Conservation (phyloP, 2,329 filamentous ascomycete genomes). For the Leptographium lundbergii region DNA sequence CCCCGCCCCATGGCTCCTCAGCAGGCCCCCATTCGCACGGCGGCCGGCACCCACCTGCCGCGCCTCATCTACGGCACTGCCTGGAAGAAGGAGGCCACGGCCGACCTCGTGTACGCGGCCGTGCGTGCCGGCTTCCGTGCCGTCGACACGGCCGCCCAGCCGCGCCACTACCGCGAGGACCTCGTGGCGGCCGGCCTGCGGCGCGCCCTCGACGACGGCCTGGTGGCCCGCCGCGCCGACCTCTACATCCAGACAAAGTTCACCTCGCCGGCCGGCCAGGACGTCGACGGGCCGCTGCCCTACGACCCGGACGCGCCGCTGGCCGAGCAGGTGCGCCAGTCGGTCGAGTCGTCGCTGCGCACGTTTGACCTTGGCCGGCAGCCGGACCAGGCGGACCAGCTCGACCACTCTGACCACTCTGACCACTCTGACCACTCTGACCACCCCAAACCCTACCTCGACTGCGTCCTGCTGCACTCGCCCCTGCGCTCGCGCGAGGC, state of each 20-base stretch:
- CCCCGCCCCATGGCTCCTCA: background rate
- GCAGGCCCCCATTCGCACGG: constrained; percentile 11
- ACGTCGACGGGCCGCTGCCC: constrained; percentile 34
- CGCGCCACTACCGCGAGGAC: constrained; percentile 63
- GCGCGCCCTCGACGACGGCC: constrained; percentile 43
- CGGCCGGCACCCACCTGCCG: constrained; percentile 27
- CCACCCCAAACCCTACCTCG: constrained; percentile 45
- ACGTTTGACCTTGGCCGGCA: constrained; percentile 46
- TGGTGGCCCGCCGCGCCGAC: constrained; percentile 37
- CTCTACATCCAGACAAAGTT: constrained; percentile 79
- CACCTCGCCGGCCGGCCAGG: constrained; percentile 52
- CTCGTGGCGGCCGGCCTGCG: constrained; percentile 56
- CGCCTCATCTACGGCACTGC: constrained; percentile 65
- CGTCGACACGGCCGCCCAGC: constrained; percentile 69
- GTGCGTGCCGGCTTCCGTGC: constrained; percentile 56
- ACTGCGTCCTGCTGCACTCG: constrained; percentile 67
- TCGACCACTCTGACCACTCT: background rate
- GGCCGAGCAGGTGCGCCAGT: constrained; percentile 51
- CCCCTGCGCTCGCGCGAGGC: constrained; percentile 28
- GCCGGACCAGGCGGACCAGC: too few species aligned
- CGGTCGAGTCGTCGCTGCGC: constrained; percentile 51
- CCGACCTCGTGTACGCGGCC: constrained; percentile 55
- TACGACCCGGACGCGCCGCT: constrained; percentile 48
- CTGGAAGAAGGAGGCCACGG: constrained; percentile 66
- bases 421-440: too few species aligned